phyloP scores from a whole-genome alignment of 768 basidiomycete genomes.

The Trametopsis cervina region DNA sequence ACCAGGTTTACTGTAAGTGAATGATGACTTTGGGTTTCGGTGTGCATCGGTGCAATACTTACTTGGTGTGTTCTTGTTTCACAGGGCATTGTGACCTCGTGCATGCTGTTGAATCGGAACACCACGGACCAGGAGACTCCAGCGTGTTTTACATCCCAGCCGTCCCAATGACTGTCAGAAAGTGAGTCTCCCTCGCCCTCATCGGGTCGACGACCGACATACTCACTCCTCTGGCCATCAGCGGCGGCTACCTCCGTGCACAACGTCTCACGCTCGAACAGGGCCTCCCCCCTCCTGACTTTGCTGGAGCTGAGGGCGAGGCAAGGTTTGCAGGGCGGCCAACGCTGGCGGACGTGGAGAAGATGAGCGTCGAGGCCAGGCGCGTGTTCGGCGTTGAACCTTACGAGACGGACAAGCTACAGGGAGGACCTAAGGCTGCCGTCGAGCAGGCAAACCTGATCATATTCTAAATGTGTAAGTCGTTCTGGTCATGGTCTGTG shows the following conservation, averaged over 20 bases:
- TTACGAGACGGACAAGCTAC: neutral
- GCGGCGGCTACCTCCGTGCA: constrained; percentile 50
- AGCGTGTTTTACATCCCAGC: constrained; percentile 77
- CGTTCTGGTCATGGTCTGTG: no score
- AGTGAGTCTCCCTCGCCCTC: constrained; percentile 10
- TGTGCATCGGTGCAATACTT: no score
- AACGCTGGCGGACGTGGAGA: constrained; percentile 30
- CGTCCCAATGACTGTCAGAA: constrained; percentile 55
- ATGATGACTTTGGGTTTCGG: no score
- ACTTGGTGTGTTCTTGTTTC: neutral
- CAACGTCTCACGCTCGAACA: constrained; percentile 57
- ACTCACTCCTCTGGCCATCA: neutral
- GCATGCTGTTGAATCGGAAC: constrained; percentile 42
- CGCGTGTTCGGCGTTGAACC: constrained; percentile 35
- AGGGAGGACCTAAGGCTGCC: constrained; percentile 1
- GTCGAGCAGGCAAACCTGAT: constrained; percentile 2
- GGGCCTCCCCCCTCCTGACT: constrained; percentile 64
- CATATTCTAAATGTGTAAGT: neutral
- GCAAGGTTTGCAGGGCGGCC: constrained; percentile 31
- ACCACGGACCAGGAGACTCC: constrained; percentile 48
- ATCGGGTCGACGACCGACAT: neutral
- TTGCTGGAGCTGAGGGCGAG: constrained; percentile 42
- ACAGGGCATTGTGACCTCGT: constrained; percentile 32
- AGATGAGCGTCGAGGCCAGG: constrained; percentile 30
- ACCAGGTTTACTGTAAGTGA: constrained; percentile 60